Evolutionary conservation across 306 rosid genomes (phyloP), one percentile per base, ranked within the genome.

Genomic region (Pterocarpus macrocarpus): DNA sequence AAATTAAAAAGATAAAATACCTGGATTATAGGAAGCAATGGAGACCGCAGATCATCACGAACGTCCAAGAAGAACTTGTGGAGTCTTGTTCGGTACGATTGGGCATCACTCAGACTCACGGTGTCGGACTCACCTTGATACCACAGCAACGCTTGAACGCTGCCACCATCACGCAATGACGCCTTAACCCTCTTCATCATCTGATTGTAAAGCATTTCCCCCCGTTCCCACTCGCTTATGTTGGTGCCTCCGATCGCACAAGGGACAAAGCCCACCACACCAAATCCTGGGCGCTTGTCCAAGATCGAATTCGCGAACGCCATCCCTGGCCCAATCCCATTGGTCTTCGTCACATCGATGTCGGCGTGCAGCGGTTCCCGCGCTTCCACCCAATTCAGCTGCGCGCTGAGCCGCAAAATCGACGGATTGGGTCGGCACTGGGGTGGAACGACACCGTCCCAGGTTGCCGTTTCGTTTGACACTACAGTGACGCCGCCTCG

Each of bases 41-140:
- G 97, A 71, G 84, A 78, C 70, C 85, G 84, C 14, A 95, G 84
- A 85, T 93, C 94, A 67, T 67, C 64, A 5, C 96, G 89, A 53
- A 95, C 65, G 47, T 90, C 88, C 2, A 73, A 47, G 78, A 95
- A 91, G 12, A 93, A 86, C 80, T 86, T 90, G 14, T 32, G 82
- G 71, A 95, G 11, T 67, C 82, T 83, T 35, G 3, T 50, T 8
- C 77, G 64, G 33, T 95, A 93, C 0, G 87, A 17, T 3, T 85
- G 69, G 0, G 97, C 93, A 70, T 89, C 96, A 13, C 53, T 50
- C 8, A 41, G 32, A 65, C 11, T 69, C 22, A 34, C 7, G 0
- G 99, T 91, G 58, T 95, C 98, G 6, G 90, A 59, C 75, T 93
- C 98, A 0, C 99, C 99, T 81, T 95, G 98, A 77, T 77, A 93